Conservation (phyloP, 2,329 filamentous ascomycete species). For the Blumeria graminis region DNA sequence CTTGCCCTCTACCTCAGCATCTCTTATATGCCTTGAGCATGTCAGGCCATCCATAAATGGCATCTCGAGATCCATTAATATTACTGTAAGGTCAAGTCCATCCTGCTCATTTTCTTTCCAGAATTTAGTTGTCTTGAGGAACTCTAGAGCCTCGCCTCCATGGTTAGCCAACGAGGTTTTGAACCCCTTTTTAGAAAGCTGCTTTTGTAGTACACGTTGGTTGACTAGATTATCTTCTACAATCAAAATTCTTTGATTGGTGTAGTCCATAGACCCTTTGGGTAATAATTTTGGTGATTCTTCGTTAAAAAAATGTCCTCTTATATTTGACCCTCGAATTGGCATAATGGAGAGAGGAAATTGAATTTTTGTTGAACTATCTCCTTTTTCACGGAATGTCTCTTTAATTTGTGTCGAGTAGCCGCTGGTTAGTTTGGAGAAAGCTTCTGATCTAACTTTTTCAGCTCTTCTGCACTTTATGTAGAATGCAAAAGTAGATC, state of each 20-base stretch:
- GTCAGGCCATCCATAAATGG: conserved; percentile 63
- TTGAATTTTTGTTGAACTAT: not conserved
- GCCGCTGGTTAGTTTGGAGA: conserved; percentile 7
- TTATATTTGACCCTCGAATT: not conserved
- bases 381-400: conserved; percentile 6
- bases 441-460: conserved; percentile 6
- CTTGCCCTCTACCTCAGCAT: conserved; percentile 36
- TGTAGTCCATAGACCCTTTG: conserved; percentile 5
- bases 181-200: conserved; percentile 35
- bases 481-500: conserved; percentile 55
- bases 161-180: conserved; percentile 39
- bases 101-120: conserved; percentile 19
- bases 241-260: conserved; percentile 27
- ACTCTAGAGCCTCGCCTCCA: conserved; percentile 35
- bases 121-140: conserved; percentile 29
- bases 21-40: conserved; percentile 43
- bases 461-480: conserved; percentile 16
- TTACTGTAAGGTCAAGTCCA: conserved; percentile 34
- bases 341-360: not conserved
- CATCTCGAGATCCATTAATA: conserved; percentile 69
- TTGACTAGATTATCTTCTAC: conserved; percentile 47
- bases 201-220: conserved; percentile 36
- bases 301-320: not conserved
- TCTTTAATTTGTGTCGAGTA: conserved; percentile 7
- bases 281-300: not conserved